Conservation (phyloP, 2,329 filamentous ascomycete species). For the Geoglossum cookeanum region DNA sequence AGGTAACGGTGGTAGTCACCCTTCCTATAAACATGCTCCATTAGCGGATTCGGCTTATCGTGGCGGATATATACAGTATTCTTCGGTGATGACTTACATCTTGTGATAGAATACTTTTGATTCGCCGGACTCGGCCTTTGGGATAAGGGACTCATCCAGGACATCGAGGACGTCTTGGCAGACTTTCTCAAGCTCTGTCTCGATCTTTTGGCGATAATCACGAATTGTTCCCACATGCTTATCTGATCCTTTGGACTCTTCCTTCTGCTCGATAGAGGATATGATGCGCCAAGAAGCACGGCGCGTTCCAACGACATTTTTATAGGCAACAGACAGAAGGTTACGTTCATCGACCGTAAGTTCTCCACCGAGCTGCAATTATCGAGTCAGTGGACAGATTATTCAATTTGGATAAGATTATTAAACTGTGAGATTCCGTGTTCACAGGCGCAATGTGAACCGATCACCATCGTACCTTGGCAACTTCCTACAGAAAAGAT, state of each 20-base stretch:
- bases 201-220: constrained; percentile 97
- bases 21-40: constrained; percentile 43
- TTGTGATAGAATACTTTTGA: constrained; percentile 99
- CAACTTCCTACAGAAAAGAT: constrained; percentile 54
- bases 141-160: constrained; percentile 80
- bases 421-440: neutral
- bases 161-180: constrained; percentile 96
- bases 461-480: constrained; percentile 48
- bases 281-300: constrained; percentile 99
- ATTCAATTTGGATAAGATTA: neutral
- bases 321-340: constrained; percentile 96
- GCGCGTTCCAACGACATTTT: constrained; percentile 97
- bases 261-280: constrained; percentile 99
- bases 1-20: constrained; percentile 94
- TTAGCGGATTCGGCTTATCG: constrained; percentile 8
- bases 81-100: constrained; percentile 40
- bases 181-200: constrained; percentile 90
- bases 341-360: constrained; percentile 58
- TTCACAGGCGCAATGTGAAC: neutral
- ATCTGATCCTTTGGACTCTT: constrained; percentile 94
- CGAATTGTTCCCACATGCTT: constrained; percentile 89
- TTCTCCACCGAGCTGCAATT: constrained; percentile 40
- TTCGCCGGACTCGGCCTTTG: constrained; percentile 89
- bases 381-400: neutral
- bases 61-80: neutral